Conservation (phyloP, 2,329 filamentous ascomycete species). For the Pestalotiopsis fici region DNA sequence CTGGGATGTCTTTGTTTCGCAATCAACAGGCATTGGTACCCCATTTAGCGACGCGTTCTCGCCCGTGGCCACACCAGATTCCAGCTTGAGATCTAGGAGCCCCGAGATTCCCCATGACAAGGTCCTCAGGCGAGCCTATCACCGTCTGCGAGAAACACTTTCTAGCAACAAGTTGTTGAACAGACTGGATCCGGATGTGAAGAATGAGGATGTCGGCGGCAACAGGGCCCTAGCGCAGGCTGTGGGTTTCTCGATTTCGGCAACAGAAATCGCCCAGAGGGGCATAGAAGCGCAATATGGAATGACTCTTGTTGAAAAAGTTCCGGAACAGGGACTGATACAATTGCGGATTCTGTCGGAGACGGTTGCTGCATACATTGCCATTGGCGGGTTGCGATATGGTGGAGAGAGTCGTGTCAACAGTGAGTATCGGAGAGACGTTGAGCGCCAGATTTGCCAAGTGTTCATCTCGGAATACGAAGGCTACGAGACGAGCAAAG, state of each 20-base stretch:
- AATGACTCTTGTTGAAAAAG: constrained; percentile 76
- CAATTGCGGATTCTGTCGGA: constrained; percentile 88
- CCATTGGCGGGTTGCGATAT: constrained; percentile 70
- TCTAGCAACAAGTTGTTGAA: constrained; percentile 51
- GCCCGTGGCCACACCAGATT: constrained; percentile 34
- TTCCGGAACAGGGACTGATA: constrained; percentile 81
- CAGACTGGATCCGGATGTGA: constrained; percentile 25
- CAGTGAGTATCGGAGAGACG: constrained; percentile 67
- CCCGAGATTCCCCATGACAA: constrained; percentile 38
- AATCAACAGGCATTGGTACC: constrained; percentile 36
- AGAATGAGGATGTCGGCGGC: constrained; percentile 46
- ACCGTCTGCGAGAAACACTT: constrained; percentile 60
- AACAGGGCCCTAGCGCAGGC: constrained; percentile 64
- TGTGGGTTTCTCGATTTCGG: constrained; percentile 83
- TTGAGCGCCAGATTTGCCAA: constrained; percentile 73
- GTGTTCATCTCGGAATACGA: constrained; percentile 67
- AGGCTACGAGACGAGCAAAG: constrained; percentile 40
- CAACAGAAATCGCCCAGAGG: constrained; percentile 88
- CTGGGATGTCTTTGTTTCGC: constrained; percentile 40
- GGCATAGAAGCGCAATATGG: constrained; percentile 75
- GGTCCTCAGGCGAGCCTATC: constrained; percentile 63
- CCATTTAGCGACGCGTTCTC: constrained; percentile 45
- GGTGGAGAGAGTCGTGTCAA: constrained; percentile 62
- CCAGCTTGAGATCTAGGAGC: constrained; percentile 32
- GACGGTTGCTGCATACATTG: constrained; percentile 82